Evolutionary conservation across 2,329 filamentous ascomycete species (phyloP), one percentile per base, ranked within the genome.

Genomic region (Colletotrichum lindemuthianum): DNA sequence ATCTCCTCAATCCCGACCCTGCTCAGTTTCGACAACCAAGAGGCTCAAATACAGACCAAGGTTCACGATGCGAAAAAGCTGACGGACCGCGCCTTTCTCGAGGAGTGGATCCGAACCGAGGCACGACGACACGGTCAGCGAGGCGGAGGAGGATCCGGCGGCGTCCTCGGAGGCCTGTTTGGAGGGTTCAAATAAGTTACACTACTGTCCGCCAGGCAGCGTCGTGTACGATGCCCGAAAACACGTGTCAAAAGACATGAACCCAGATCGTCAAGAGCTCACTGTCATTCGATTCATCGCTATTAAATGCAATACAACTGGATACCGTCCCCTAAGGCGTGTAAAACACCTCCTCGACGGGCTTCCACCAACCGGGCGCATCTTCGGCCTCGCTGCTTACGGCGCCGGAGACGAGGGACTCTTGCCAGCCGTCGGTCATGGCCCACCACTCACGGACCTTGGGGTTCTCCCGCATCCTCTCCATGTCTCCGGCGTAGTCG

Each of bases 381-480:
- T 82, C 82, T 2, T 86, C 88, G 6, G 84, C 81, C 69, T 85
- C 83, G 66, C 86, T 89, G 65, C 82, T 83, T 70, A 79, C 82
- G 2, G 87, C 87, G 0, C 87, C 88, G 0, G 84, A 81, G 2
- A 90, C 85, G 36, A 90, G 73, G 48, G 81, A 84, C 75, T 88
- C 89, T 78, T 94, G 92, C 82, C 89, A 92, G 12, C 82, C 81
- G 75, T 95, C 92, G 53, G 92, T 94, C 88, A 94, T 90, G 63
- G 80, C 80, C 91, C 91, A 95, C 92, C 92, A 95, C 75, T 91
- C 88, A 59, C 87, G 84, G 39, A 94, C 90, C 72, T 89, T 89
- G 1, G 86, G 84, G 70, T 93, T 92, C 61, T 86, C 87, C 1
- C 84, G 82, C 91, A 94, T 93, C 66, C 81, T 83, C 75, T 86